phyloP scores from a whole-genome alignment of 495 filamentous ascomycete species.

The Penicillium paxilli region DNA sequence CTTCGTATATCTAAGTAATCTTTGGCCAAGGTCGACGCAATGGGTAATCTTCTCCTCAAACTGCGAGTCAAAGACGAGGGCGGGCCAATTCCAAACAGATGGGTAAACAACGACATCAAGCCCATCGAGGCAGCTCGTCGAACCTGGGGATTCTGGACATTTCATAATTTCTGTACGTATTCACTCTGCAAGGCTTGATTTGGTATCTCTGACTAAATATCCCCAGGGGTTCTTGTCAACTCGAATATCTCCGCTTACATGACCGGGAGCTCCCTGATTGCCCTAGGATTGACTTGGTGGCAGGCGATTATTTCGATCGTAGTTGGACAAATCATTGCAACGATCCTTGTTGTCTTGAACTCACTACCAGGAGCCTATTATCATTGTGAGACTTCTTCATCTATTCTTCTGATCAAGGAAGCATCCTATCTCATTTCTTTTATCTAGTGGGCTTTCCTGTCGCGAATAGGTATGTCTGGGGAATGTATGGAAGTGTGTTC shows the following conservation, averaged over 20 bases:
- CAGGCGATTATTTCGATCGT: constrained; percentile 25
- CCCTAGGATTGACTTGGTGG: constrained; percentile 28
- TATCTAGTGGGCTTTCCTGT: constrained; percentile 22
- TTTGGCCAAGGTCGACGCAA: no score
- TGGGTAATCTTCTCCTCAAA: constrained; percentile 7
- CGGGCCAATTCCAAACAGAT: constrained; percentile 14
- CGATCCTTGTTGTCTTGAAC: constrained; percentile 17
- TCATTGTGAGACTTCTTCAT: constrained; percentile 9
- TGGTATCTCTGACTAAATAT: not conserved
- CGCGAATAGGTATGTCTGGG: constrained; percentile 27
- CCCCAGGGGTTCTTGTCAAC: constrained; percentile 21
- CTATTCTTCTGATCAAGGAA: not conserved
- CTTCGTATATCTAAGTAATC: no score
- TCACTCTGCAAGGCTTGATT: not conserved
- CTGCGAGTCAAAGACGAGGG: constrained; percentile 17
- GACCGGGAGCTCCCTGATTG: constrained; percentile 26
- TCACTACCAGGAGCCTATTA: constrained; percentile 23
- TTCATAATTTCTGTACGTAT: constrained; percentile 24
- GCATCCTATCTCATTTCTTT: not conserved
- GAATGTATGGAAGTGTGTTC: constrained; percentile 24
- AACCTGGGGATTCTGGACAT: constrained; percentile 28
- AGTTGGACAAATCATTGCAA: constrained; percentile 14
- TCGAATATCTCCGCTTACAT: constrained; percentile 25
- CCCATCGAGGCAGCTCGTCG: constrained; percentile 23
- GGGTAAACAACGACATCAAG: constrained; percentile 32